Evolutionary conservation across 2,329 filamentous ascomycete species (phyloP), one percentile per base, ranked within the genome.

Genomic region (Pseudocercospora fuligena): DNA sequence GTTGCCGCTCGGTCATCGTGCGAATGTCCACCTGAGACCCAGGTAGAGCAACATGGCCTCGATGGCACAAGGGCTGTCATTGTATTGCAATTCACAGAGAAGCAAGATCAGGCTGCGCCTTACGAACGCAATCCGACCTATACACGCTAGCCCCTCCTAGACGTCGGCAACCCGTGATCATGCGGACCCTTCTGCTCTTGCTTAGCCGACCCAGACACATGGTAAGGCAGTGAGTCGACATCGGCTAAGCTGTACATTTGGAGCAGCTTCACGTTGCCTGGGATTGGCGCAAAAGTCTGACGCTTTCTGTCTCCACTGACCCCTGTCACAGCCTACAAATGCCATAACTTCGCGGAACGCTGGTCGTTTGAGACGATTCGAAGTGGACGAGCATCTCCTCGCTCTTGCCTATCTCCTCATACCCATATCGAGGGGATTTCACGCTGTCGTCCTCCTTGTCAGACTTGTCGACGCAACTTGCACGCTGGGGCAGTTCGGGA

Each of bases 341-440:
- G n/a, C 33, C 33, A 46, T 25, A n/a, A n/a, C 57, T 60, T 21
- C 23, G 21, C 33, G n/a, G 25, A 27, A 25, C 16, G 40, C 9
- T 21, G 57, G 57, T 36, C 36, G 11, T 23, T n/a, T 43, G 40
- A 47, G 23, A 60, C 57, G 57, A 46, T 60, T 60, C 57, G 16
- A 60, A 60, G 8, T 16, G 57, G 36, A 46, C 6, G 33, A 60
- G 57, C 57, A 14, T 60, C 36, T 23, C n/a, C 29, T 29, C 31
- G 33, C 21, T 23, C 8, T 47, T 23, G 21, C 25, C 57, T 29
- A 25, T 29, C 31, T 25, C 19, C 57, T 31, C 36, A 60, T 60
- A 31, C 36, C 54, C 9, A 46, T 60, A 60, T 60, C 9, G 27
- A 16, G 16, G 25, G 51, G 14, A n/a, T 1, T 33, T 60, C 36